Base-by-base conservation (phyloP, 2,329 filamentous ascomycete species). In the Cyphellophora attinorum region DNA sequence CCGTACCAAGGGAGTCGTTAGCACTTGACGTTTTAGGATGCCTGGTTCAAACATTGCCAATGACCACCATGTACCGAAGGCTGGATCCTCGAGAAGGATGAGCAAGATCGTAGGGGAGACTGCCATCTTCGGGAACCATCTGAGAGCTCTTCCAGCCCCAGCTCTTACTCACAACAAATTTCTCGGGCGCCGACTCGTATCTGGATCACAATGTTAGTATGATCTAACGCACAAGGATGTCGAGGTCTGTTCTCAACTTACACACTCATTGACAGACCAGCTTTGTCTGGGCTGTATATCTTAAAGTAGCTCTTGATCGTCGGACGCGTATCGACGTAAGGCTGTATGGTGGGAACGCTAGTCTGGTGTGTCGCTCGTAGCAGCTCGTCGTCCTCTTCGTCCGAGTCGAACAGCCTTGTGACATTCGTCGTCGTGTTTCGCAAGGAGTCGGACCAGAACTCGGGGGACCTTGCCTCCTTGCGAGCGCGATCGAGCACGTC, bases 81-180 rank as follows among this genome's bases (percentile, higher is more conserved):
- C 62, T 64, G 3, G 67, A 66, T 39, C 65, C 68, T 4, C 59
- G 53, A 49, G 61, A 53, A 51, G 57, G 46, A 45, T 42, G 46
- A 19, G 25, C 73, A 67, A 45, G 41, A 31, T 36, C 47, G 34
- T 34, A 72, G 3, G 83, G 83, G 0, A 86, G 91, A 5, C 93
- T 88, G 2, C 85, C 85, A 57, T 96, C 98, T 57, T 98, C 91
- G 41, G 98, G 67, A 65, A 95, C 71, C 42, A 75, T 52, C n/a
- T 68, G 72, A 47, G 64, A 69, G 42, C 68, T 73, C 60, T 73
- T 74, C 71, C 71, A 75, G 1, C 71, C 71, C 71, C 71, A 75
- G 42, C 66, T 71, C 54, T 76, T 72, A 30, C 64, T 68, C 49
- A 74, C 74, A 47, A 74, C 74, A 51, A 76, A 76, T 36, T 61